Evolutionary conservation across 768 basidiomycete genomes (phyloP), one percentile per base, ranked within the genome.

Genomic region (Boletus subparvulus): DNA sequence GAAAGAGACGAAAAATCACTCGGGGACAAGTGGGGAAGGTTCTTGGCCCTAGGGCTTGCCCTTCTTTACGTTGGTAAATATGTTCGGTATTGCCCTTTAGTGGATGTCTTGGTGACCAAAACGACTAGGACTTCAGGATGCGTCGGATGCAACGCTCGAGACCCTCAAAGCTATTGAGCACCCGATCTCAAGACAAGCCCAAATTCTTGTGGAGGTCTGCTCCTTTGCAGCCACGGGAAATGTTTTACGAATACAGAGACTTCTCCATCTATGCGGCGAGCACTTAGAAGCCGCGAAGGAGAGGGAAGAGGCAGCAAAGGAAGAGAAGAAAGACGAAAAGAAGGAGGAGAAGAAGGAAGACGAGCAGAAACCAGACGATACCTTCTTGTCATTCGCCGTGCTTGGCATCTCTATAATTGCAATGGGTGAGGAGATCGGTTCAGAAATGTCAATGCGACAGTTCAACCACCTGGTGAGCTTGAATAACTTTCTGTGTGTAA

Each of bases 341-440:
- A 65, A 70, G 33, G 82, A 83, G 24, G 84, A 85, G 56, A 85
- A 86, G 57, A 82, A 86, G 56, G 85, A 83, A 32, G 78, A 81
- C 46, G 68, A 77, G 63, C 77, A 66, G 60, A 78, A 66, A 57
- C 75, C 76, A 50, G 86, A 92, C 58, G 90, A 93, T 62, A 87
- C 87, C 32, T 92, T 91, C 80, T 92, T 98, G 71, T 84, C 92
- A 0, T 90, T 98, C 60, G 92, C 96, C 16, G 94, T 96, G 32
- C 79, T 98, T 54, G 97, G 94, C 28, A 92, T 99, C 65, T 87
- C 96, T 0, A 73, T 98, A 56, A 90, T 98, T 43, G 87, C 97
- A 5, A 98, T 98, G 94, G 97, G 97, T 19, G 97, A 99, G 74
- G 96, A 98, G 24, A 86, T 98, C 47, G 97, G 97, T 47, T 87